phyloP scores from a whole-genome alignment of 345 rosid species.

The Cardamine occulta region DNA sequence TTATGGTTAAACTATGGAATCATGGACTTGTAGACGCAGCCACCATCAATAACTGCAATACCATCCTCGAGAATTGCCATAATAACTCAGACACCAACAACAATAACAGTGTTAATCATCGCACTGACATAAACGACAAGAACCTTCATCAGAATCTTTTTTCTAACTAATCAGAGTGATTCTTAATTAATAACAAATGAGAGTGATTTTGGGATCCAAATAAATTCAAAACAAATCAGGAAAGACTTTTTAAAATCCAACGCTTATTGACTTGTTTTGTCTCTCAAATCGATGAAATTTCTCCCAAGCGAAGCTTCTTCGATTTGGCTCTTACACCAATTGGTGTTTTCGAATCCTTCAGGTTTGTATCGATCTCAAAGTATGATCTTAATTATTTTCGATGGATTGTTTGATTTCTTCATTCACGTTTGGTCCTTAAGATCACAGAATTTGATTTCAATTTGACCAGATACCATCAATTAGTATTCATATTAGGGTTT shows the following conservation, averaged over 20 bases:
- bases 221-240: no score
- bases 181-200: no score
- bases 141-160: no score
- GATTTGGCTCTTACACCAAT: slow-evolving; percentile 19
- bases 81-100: not conserved
- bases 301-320: slow-evolving; percentile 21
- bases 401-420: not conserved
- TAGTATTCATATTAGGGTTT: not conserved
- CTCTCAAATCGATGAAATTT: slow-evolving; percentile 21
- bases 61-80: slow-evolving; percentile 45
- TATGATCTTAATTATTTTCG: not conserved
- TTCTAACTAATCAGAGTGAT: no score
- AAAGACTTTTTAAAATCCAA: slow-evolving; percentile 19
- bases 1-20: slow-evolving; percentile 85
- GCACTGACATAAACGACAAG: not conserved
- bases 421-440: not conserved
- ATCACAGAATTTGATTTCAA: not conserved
- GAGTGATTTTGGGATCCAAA: no score
- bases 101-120: not conserved
- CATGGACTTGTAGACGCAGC: slow-evolving; percentile 85
- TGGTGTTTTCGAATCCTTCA: no score
- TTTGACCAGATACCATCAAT: not conserved
- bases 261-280: slow-evolving; percentile 21
- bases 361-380: no score
- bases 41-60: slow-evolving; percentile 75